Conservation (phyloP, 2,329 filamentous ascomycete species). For the Colletotrichum sp. region DNA sequence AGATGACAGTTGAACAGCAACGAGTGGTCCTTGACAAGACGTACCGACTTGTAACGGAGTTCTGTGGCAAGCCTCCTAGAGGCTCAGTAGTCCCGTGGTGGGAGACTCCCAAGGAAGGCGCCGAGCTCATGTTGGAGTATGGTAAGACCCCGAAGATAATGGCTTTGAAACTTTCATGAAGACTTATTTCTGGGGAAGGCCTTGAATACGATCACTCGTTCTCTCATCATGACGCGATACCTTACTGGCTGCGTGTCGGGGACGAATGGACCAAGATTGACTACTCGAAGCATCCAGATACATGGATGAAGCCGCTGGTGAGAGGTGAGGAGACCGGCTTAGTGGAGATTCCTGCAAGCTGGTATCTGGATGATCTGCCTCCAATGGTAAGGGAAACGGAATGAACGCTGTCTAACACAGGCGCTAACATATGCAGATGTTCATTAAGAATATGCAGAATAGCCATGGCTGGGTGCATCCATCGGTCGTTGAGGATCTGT, state of each 20-base stretch:
- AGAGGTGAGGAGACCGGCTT: conserved; percentile 65
- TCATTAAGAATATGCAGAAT: conserved; percentile 70
- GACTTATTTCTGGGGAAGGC: neutral
- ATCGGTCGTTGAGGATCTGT: conserved; percentile 66
- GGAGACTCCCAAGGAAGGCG: conserved; percentile 73
- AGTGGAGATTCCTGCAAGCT: conserved; percentile 68
- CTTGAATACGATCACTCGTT: conserved; percentile 73
- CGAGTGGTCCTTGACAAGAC: conserved; percentile 77
- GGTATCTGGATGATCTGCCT: conserved; percentile 70
- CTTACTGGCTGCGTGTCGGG: conserved; percentile 68
- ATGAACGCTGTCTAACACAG: neutral
- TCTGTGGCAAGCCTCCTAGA: conserved; percentile 69
- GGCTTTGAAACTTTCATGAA: neutral
- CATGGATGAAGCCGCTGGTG: conserved; percentile 71
- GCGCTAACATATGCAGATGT: conserved; percentile 52
- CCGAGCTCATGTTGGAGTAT: conserved; percentile 68
- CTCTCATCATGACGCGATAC: conserved; percentile 68
- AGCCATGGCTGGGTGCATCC: conserved; percentile 66
- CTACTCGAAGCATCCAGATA: conserved; percentile 63
- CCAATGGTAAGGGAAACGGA: conserved; percentile 46
- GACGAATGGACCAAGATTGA: conserved; percentile 73
- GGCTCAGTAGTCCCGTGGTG: conserved; percentile 78
- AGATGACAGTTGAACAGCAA: conserved; percentile 79
- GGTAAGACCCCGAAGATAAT: conserved; percentile 40
- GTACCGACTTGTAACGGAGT: conserved; percentile 71